These are phyloP conservation scores for Camelina laxa DNA, from an alignment of 345 rosid species.

Conservation along the genomic window DNA sequence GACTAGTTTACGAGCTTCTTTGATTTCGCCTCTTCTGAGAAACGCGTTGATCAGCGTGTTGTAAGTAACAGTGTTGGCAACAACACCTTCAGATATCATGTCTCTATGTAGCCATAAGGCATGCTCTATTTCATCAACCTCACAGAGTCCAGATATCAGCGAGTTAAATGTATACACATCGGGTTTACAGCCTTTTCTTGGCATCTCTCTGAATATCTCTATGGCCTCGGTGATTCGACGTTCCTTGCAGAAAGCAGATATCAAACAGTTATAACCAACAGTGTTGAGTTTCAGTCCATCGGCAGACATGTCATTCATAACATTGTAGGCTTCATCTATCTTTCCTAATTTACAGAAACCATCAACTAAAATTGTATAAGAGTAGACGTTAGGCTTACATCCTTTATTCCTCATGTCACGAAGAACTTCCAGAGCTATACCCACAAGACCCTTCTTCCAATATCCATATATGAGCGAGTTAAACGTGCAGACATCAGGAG, in stretches of 20 bases:
- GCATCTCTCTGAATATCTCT: slow-evolving; percentile 65
- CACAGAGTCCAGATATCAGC: slow-evolving; percentile 72
- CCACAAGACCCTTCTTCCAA: slow-evolving; percentile 67
- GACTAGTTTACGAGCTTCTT: slow-evolving; percentile 76
- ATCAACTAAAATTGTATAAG: slow-evolving; percentile 68
- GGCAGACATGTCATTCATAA: slow-evolving; percentile 59
- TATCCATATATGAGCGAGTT: slow-evolving; percentile 69
- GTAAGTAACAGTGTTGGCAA: slow-evolving; percentile 82
- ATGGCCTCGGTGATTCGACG: slow-evolving; percentile 61
- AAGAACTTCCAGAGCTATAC: slow-evolving; percentile 64
- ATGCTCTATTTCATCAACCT: slow-evolving; percentile 57
- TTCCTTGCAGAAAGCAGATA: slow-evolving; percentile 64
- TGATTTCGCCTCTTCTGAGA: slow-evolving; percentile 60
- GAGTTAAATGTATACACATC: slow-evolving; percentile 82
- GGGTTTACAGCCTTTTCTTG: slow-evolving; percentile 74
- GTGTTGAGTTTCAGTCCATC: slow-evolving; percentile 66
- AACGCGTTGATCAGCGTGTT: slow-evolving; percentile 69
- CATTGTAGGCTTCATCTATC: slow-evolving; percentile 54
- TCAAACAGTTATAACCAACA: slow-evolving; percentile 75
- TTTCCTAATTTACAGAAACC: slow-evolving; percentile 72
- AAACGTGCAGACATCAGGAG: slow-evolving; percentile 67
- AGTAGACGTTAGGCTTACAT: slow-evolving; percentile 63
- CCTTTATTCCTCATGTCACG: slow-evolving; percentile 59
- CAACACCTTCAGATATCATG: slow-evolving; percentile 79
- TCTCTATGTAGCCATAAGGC: slow-evolving; percentile 65